Conservation (phyloP, 2,329 filamentous ascomycete species). For the Grosmannia huntii region DNA sequence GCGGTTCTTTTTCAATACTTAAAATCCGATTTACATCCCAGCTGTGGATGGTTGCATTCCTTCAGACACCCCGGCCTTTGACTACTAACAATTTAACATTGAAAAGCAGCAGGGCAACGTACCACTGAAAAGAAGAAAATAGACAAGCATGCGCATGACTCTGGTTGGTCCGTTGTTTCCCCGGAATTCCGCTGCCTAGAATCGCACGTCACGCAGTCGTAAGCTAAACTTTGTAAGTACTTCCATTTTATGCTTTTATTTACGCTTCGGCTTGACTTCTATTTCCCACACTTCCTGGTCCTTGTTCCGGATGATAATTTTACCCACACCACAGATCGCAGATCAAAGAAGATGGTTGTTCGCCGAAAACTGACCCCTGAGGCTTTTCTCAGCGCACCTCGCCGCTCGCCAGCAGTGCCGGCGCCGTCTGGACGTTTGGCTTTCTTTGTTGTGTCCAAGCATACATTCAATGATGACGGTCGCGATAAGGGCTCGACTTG, state of each 20-base stretch:
- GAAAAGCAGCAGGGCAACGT: no score
- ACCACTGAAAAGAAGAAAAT: no score
- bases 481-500: constrained; percentile 12
- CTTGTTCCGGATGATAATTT: neutral
- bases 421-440: constrained; percentile 23
- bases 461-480: constrained; percentile 17
- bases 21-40: no score
- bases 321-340: neutral
- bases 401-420: constrained; percentile 19
- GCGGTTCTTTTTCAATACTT: no score
- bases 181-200: constrained; percentile 1
- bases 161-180: neutral
- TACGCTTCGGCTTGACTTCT: neutral
- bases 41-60: no score
- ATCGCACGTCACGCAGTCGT: neutral
- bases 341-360: constrained; percentile 9
- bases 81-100: no score
- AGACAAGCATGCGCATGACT: neutral
- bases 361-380: constrained; percentile 14
- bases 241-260: neutral
- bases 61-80: no score
- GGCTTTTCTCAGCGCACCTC: constrained; percentile 12
- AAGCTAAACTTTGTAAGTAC: neutral
- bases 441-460: constrained; percentile 23
- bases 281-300: neutral